Base-by-base conservation (phyloP, 179 eudicot species). In the Silene coronaria region DNA sequence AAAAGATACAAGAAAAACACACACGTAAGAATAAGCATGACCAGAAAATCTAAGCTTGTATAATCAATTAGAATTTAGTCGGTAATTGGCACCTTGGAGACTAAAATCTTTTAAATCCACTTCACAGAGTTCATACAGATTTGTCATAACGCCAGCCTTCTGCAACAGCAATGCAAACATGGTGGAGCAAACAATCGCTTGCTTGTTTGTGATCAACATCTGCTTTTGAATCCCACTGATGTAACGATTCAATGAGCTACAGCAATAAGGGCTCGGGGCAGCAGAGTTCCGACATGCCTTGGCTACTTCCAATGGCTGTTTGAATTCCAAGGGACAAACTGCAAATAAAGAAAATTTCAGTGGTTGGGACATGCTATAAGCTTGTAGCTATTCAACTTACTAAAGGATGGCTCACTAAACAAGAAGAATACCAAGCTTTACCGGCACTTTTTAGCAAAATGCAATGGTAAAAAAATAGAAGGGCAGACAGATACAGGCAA, bases 61-160 rank as follows among this genome's bases (percentile, higher is more conserved):
- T 30, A 36, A 55, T 57, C 55, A 74, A 75, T 16, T 9, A 30
- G 23, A 64, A 17, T 64, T 53, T 74, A 68, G 27, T 57, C 5
- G 7, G 34, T 24, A 28, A 70, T 71, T 26, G 5, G 70, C 74
- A 92, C 98, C 97, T 89, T 92, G 97, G 72, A 95, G 88, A 72
- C 91, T 87, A 79, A 95, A 95, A 85, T 95, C 99, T 81, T 91
- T 93, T 71, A 95, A 62, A 80, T 93, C 96, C 71, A 95, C 96
- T 79, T 92, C 99, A 88, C 99, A 95, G 77, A 95, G 99, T 71
- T 89, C 89, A 82, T 92, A 95, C 36, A 95, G 68, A 82, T 95
- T 86, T 73, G 96, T 82, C 91, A 91, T 87, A 34, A 95, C 97
- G 61, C 97, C 99, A 42, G 87, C 96, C 51, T 93, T 90, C 79